phyloP scores from a whole-genome alignment of 345 rosid species.

The Linum trigynum region DNA sequence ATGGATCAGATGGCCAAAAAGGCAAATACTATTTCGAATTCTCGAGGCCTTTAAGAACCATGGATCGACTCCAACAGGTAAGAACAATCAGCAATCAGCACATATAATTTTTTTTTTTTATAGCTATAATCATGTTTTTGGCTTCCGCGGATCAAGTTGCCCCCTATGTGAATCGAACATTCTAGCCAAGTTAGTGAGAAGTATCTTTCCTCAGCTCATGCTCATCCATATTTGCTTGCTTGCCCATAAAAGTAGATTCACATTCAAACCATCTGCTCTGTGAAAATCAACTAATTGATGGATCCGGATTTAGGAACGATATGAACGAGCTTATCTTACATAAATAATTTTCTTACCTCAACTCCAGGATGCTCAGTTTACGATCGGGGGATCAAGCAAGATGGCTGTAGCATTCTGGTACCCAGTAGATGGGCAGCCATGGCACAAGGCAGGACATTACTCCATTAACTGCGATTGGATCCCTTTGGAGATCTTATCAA shows the following conservation, averaged over 20 bases:
- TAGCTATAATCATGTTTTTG: too few species aligned
- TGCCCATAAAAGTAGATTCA: not conserved
- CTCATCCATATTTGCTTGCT: not conserved
- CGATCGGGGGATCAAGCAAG: conserved; percentile 53
- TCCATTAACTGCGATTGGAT: conserved; percentile 82
- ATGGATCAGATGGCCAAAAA: conserved; percentile 48
- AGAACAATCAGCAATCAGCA: conserved; percentile 8
- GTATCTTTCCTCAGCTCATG: not conserved
- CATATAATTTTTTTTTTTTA: not conserved
- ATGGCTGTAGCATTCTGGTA: conserved; percentile 94
- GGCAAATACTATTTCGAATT: conserved; percentile 83
- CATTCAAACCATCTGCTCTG: too few species aligned
- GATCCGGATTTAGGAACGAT: too few species aligned
- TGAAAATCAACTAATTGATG: too few species aligned
- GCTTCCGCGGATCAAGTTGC: too few species aligned
- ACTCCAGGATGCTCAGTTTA: conserved; percentile 86
- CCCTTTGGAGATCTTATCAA: conserved; percentile 47
- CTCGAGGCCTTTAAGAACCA: conserved; percentile 85
- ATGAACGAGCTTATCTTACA: too few species aligned
- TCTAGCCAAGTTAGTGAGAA: not conserved
- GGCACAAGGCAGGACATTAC: conserved; percentile 88
- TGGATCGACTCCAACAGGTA: conserved; percentile 91
- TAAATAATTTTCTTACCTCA: not conserved
- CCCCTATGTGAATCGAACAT: not conserved
- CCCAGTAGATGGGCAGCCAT: conserved; percentile 61